These are phyloP conservation scores for Adansonia madagascariensis DNA, from an alignment of 441 rosid genomes.

Conservation along the genomic window DNA sequence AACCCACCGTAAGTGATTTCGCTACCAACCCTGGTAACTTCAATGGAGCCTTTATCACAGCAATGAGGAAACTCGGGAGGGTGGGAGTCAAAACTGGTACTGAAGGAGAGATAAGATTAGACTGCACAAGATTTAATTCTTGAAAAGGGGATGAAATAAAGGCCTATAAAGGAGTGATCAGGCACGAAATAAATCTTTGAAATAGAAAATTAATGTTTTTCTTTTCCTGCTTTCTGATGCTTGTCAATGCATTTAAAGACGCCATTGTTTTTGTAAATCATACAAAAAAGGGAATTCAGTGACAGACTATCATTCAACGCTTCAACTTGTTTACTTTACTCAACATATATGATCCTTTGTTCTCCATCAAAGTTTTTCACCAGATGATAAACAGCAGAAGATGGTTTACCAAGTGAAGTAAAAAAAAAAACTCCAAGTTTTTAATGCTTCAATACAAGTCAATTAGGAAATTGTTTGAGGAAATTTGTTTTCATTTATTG, in stretches of 20 bases:
- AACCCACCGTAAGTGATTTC: too few species aligned
- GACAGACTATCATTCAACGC: not conserved
- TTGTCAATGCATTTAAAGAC: not conserved
- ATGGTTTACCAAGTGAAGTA: too few species aligned
- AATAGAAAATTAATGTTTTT: not conserved
- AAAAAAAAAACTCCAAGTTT: too few species aligned
- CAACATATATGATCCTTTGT: not conserved
- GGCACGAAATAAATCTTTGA: not conserved
- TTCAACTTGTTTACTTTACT: not conserved
- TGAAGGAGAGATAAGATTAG: not conserved
- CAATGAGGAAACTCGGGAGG: conserved; percentile 9
- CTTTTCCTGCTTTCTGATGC: not conserved
- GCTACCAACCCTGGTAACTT: not conserved
- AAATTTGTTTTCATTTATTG: not conserved
- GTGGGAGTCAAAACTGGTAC: conserved; percentile 1
- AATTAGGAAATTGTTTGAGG: too few species aligned
- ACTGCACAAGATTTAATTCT: not conserved
- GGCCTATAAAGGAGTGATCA: not conserved
- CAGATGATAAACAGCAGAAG: not conserved
- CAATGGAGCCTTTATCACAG: conserved; percentile 1
- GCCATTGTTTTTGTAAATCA: not conserved
- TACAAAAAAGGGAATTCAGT: not conserved
- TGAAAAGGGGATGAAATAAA: not conserved
- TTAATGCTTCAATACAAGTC: too few species aligned
- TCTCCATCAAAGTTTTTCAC: not conserved